Percentiles rank a stretch among this genome's conserved stretches.
Conservation (phyloP, 257 asterid species). For the Gynochthodes officinalis region DNA sequence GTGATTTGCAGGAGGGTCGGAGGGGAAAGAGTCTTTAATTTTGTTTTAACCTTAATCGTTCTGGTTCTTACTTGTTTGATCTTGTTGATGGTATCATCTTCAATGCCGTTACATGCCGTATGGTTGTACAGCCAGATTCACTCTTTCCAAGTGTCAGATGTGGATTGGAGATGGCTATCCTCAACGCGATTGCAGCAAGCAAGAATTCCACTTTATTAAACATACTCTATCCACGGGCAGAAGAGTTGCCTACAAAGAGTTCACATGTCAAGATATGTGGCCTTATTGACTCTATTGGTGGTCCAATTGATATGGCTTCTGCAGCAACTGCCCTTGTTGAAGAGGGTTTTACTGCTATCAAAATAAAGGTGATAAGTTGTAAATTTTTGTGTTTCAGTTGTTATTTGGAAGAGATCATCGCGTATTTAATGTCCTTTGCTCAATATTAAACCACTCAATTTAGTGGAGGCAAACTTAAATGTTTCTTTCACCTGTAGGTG, state of each 20-base stretch:
- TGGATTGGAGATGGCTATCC: slow-evolving; percentile 95
- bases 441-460: neutral
- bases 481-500: slow-evolving; percentile 43
- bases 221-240: slow-evolving; percentile 47
- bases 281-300: slow-evolving; percentile 73
- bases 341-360: slow-evolving; percentile 83
- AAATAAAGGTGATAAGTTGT: slow-evolving; percentile 56
- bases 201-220: slow-evolving; percentile 58
- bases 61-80: neutral
- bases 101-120: slow-evolving; percentile 19
- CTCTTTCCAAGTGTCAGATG: slow-evolving; percentile 91
- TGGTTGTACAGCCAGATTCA: slow-evolving; percentile 62
- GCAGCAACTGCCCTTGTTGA: slow-evolving; percentile 60
- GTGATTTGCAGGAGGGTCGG: neutral
- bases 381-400: neutral
- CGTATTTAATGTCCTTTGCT: neutral
- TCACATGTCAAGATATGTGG: slow-evolving; percentile 67
- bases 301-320: slow-evolving; percentile 68
- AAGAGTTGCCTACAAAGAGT: slow-evolving; percentile 34
- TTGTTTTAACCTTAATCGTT: slow-evolving; percentile 2
- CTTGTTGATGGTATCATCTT: slow-evolving; percentile 12
- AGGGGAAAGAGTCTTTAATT: neutral
- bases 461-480: neutral
- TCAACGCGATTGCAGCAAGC: slow-evolving; percentile 70
- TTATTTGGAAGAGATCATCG: neutral